Evolutionary conservation across 306 rosid species (phyloP), one percentile per base, ranked within the genome.

Genomic region (Luffa acutangula): DNA sequence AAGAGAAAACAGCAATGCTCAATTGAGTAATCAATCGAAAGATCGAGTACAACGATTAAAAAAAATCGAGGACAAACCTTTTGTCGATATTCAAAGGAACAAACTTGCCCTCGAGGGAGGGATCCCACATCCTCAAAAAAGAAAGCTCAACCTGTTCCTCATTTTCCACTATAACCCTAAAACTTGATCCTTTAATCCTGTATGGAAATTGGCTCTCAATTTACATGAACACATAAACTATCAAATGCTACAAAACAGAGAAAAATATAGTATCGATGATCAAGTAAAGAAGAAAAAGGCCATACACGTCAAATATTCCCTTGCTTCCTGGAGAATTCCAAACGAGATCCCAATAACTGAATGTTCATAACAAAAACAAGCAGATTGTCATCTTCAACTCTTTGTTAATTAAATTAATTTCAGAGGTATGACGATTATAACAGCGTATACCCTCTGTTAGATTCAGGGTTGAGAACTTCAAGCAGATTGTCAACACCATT

Each of bases 291-390:
- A n/a, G 79, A 49, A 14, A 81, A 79, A 34, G 60, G 60, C 37
- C 97, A 77, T 92, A 91, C 99, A 95, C 97, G 84, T 95, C 97
- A 86, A 95, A 93, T 59, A 78, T 81, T 85, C 99, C 99, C 78
- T 88, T 89, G 89, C 76, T 81, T 82, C 99, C 96, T 3, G 97
- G 96, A 46, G 96, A 85, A 84, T 90, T 90, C 99, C 99, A 93
- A 54, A 95, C 91, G 82, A 95, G 89, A 84, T 95, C 99, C 99
- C 99, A 95, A 80, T 93, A 95, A 96, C 99, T 95, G 72, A 78
- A 88, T 46, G 86, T 20, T 77, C 42, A 34, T 8, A 36, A 56
- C n/a, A 15, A 75, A 34, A 41, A 41, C 51, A 66, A 41, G 31
- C 60, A 54, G 60, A 54, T 60, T 31, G 33, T 31, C 63, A 25